Percentiles rank a stretch among this genome's conserved stretches.
phyloP scores from a whole-genome alignment of 2,329 filamentous ascomycete genomes.

The Cladosporium sp. region DNA sequence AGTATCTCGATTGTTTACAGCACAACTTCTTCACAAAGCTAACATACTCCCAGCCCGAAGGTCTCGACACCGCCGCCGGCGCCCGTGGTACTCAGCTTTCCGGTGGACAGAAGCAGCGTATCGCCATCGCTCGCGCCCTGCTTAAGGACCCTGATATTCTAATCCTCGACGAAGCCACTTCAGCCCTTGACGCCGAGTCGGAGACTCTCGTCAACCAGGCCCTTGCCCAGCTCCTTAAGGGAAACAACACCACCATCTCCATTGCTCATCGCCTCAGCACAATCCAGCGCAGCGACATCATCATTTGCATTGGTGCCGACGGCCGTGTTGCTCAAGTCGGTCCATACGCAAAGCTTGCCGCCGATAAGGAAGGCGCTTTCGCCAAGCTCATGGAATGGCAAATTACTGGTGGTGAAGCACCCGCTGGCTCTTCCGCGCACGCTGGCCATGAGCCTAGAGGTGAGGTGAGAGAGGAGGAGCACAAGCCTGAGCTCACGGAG shows the following conservation, averaged over 20 bases:
- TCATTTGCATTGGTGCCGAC: slow-evolving; percentile 85
- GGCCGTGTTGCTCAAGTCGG: slow-evolving; percentile 91
- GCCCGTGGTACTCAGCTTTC: slow-evolving; percentile 90
- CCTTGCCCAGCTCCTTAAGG: slow-evolving; percentile 74
- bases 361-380: slow-evolving; percentile 77
- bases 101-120: slow-evolving; percentile 95
- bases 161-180: slow-evolving; percentile 93
- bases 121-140: slow-evolving; percentile 91
- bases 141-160: slow-evolving; percentile 96
- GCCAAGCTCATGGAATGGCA: slow-evolving; percentile 99
- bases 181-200: slow-evolving; percentile 91
- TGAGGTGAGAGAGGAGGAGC: slow-evolving; percentile 40
- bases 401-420: slow-evolving; percentile 76
- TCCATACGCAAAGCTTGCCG: slow-evolving; percentile 74
- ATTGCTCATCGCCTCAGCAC: slow-evolving; percentile 95
- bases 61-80: slow-evolving; percentile 90
- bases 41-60: slow-evolving; percentile 65
- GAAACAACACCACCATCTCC: slow-evolving; percentile 93
- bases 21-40: slow-evolving; percentile 7
- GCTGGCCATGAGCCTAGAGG: slow-evolving; percentile 27
- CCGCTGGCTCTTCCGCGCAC: slow-evolving; percentile 9
- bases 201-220: slow-evolving; percentile 96
- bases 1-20: slow-evolving; percentile 37
- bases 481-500: slow-evolving; percentile 42
- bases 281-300: slow-evolving; percentile 92